Evolutionary conservation across 257 asterid species (phyloP).

Genomic region (Leonotis leonurus): DNA sequence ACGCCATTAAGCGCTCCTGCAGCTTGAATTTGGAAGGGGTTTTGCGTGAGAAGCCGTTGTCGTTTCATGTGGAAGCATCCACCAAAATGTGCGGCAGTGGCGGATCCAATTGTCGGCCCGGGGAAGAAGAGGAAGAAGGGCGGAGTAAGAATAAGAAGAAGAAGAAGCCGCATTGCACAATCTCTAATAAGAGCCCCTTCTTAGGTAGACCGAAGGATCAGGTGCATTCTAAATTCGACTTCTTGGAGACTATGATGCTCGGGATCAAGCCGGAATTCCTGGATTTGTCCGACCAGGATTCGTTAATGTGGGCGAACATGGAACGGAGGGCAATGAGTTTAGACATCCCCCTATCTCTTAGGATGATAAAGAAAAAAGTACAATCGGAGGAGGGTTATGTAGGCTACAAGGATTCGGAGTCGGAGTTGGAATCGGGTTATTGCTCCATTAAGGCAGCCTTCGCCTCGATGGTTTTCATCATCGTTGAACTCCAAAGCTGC

Average conservation of each 20-base stretch:
- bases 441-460: constrained; percentile 60
- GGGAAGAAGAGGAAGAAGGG: constrained; percentile 12
- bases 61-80: constrained; percentile 17
- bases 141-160: too few relatives aligned
- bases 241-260: constrained; percentile 72
- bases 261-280: constrained; percentile 70
- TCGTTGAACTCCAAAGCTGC: constrained; percentile 64
- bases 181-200: constrained; percentile 22
- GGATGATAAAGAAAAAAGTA: constrained; percentile 71
- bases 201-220: constrained; percentile 4
- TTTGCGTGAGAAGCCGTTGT: constrained; percentile 15
- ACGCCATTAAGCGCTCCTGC: constrained; percentile 26
- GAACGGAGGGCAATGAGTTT: constrained; percentile 72
- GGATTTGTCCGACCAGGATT: too few relatives aligned
- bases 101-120: too few relatives aligned
- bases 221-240: constrained; percentile 41
- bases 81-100: neutral
- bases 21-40: constrained; percentile 43
- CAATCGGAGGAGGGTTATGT: constrained; percentile 29
- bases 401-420: constrained; percentile 20
- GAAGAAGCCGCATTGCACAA: constrained; percentile 26
- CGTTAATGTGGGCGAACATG: constrained; percentile 38
- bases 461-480: constrained; percentile 61
- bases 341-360: constrained; percentile 67
- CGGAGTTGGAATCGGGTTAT: neutral